These are phyloP conservation scores for Phytopythium aichiense DNA, from an alignment of 352 stramenopile species.

Conservation along the genomic window DNA sequence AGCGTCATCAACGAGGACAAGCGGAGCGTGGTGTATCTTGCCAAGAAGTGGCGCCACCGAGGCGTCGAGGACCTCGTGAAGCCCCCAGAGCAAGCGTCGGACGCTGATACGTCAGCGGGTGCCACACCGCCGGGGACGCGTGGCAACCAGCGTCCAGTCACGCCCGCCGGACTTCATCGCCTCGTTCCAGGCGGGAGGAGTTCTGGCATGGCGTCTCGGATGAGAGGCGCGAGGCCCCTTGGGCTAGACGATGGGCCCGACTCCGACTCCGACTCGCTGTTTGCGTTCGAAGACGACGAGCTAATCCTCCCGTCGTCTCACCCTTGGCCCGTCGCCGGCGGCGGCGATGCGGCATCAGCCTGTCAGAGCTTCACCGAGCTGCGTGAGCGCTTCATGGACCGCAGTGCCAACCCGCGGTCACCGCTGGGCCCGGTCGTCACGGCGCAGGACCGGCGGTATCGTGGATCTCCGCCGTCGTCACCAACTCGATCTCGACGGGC, in stretches of 20 bases:
- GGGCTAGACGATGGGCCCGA: constrained; percentile 33
- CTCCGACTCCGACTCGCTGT: constrained; percentile 38
- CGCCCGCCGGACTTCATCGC: neutral
- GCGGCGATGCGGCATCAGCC: neutral
- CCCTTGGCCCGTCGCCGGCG: constrained; percentile 25
- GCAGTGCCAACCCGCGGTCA: constrained; percentile 8
- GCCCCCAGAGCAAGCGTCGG: constrained; percentile 23
- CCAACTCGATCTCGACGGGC: neutral
- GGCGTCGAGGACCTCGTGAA: constrained; percentile 52
- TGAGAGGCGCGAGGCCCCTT: neutral
- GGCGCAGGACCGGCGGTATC: constrained; percentile 17
- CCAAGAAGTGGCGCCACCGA: constrained; percentile 72
- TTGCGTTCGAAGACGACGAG: constrained; percentile 58
- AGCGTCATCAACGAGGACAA: constrained; percentile 77
- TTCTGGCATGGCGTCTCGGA: neutral
- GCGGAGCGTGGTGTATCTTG: constrained; percentile 64
- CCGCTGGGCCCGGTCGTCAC: constrained; percentile 23
- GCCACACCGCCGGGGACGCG: neutral
- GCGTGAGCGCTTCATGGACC: constrained; percentile 19
- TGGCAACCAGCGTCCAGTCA: constrained; percentile 5
- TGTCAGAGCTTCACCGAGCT: constrained; percentile 24
- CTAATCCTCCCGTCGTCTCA: constrained; percentile 42
- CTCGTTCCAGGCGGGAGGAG: neutral
- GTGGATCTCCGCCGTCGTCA: neutral
- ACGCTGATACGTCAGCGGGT: neutral